A percentile compares a stretch with the other conserved stretches of the same genome.
phyloP scores from a whole-genome alignment of 73 alveolate genomes.

The Paramecium primaurelia region DNA sequence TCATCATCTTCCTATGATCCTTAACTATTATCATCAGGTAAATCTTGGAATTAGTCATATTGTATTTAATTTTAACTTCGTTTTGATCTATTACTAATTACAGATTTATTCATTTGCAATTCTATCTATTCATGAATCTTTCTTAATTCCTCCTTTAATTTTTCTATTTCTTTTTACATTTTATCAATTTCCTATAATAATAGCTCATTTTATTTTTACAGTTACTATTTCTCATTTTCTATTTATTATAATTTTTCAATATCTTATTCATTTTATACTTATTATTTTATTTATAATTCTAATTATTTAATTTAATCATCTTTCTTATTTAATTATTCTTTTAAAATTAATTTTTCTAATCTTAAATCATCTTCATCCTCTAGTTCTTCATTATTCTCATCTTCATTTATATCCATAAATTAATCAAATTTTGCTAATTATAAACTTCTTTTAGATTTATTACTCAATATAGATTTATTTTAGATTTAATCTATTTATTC shows the following conservation, averaged over 20 bases:
- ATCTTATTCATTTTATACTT: not conserved
- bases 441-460: not conserved
- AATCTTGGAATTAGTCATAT: not conserved
- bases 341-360: not conserved
- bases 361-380: not conserved
- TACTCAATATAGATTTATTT: not conserved
- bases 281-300: not conserved
- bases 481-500: not conserved
- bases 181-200: not conserved
- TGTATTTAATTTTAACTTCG: not conserved
- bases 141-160: not conserved
- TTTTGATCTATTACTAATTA: slow-evolving; percentile 24
- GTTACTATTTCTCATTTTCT: not conserved
- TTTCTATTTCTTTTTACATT: not conserved
- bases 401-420: not conserved
- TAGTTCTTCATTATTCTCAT: not conserved
- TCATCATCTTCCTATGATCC: slow-evolving; percentile 14
- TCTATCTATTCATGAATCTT: not conserved
- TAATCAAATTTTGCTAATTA: not conserved
- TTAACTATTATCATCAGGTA: not conserved
- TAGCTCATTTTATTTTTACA: not conserved
- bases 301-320: not conserved
- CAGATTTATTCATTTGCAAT: slow-evolving; percentile 8
- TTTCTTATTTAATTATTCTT: not conserved
- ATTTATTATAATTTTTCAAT: not conserved